phyloP scores from a whole-genome alignment of 1,139 yeast genomes.

The Pichia sp. region DNA sequence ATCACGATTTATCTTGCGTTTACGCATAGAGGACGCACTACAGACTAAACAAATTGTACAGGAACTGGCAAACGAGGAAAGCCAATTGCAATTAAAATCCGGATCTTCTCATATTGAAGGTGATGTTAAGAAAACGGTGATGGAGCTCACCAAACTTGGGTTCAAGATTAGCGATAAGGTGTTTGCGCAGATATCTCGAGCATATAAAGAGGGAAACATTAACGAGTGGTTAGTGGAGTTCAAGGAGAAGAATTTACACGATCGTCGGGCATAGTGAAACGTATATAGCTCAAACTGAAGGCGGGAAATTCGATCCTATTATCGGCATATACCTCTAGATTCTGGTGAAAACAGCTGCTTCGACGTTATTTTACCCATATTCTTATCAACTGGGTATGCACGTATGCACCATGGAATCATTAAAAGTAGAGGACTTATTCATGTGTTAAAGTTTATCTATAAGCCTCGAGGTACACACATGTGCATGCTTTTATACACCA shows the following conservation, averaged over 20 bases:
- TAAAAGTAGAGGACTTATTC: no score
- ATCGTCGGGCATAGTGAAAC: conserved; percentile 24
- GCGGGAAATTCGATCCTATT: no score
- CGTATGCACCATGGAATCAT: no score
- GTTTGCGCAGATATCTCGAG: conserved; percentile 26
- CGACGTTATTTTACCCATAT: no score
- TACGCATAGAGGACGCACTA: conserved; percentile 24
- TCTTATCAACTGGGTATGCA: no score
- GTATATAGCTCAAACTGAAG: no score
- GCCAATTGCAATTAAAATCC: neutral
- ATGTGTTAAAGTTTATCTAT: no score
- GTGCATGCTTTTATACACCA: no score
- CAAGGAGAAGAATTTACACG: conserved; percentile 31
- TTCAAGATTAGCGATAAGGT: conserved; percentile 26
- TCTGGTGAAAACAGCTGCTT: no score
- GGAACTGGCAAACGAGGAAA: conserved; percentile 5
- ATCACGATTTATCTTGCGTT: conserved; percentile 23
- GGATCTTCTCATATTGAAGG: conserved; percentile 3
- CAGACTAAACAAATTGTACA: conserved; percentile 15
- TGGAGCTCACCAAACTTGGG: conserved; percentile 24
- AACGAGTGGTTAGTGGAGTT: conserved; percentile 37
- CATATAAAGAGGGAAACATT: conserved; percentile 31
- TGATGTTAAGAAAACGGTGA: conserved; percentile 5
- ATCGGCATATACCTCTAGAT: no score
- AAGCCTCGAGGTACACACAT: no score